phyloP scores from a whole-genome alignment of 257 asterid genomes.

The Solanum okadae region DNA sequence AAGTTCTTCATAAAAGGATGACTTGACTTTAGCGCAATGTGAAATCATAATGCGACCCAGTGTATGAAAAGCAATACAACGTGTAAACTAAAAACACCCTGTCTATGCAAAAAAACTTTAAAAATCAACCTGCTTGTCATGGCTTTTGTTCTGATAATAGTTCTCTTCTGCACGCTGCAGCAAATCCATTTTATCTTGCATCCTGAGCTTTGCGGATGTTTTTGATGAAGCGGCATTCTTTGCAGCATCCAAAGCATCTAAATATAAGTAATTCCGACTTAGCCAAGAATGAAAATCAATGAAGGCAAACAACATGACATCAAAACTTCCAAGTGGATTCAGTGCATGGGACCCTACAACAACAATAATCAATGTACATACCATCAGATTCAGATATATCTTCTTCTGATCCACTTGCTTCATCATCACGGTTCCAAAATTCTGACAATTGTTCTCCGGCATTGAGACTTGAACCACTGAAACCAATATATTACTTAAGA shows the following conservation, averaged over 20 bases:
- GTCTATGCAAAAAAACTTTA: not conserved
- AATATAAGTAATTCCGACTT: not conserved
- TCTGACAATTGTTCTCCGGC: slow-evolving; percentile 48
- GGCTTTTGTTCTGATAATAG: slow-evolving; percentile 41
- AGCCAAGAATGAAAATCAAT: slow-evolving; percentile 3
- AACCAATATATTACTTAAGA: not conserved
- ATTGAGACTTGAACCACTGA: slow-evolving; percentile 14
- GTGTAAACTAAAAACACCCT: not conserved
- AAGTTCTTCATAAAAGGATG: not conserved
- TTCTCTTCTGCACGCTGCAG: slow-evolving; percentile 82
- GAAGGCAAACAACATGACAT: not conserved
- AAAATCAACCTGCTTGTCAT: slow-evolving; percentile 44
- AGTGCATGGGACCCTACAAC: not conserved
- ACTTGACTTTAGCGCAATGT: not conserved
- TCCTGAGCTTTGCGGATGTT: slow-evolving; percentile 27
- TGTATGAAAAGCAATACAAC: not conserved
- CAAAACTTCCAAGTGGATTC: not conserved
- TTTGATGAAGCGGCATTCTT: slow-evolving; percentile 28
- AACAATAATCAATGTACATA: slow-evolving; percentile 11
- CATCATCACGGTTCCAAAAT: slow-evolving; percentile 89
- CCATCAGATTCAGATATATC: slow-evolving; percentile 94
- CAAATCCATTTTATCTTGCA: slow-evolving; percentile 48
- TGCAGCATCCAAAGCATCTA: slow-evolving; percentile 50
- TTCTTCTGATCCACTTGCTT: slow-evolving; percentile 77
- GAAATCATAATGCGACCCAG: not conserved